These are phyloP conservation scores for Candida glaebosa DNA, from an alignment of 805 yeast genomes.

Conservation along the genomic window DNA sequence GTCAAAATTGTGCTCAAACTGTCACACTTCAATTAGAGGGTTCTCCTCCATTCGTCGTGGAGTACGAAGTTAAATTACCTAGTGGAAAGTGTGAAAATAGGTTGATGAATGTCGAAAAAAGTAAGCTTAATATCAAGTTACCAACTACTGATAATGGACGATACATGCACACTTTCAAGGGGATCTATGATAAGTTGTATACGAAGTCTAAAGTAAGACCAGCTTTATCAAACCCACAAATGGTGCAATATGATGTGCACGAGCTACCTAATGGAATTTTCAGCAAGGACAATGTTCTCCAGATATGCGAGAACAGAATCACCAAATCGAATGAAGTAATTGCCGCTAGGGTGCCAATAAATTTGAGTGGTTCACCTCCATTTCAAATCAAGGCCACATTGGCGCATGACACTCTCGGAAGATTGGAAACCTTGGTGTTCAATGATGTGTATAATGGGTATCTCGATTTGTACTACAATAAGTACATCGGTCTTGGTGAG, in stretches of 20 bases:
- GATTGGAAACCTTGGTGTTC: slow-evolving; percentile 19
- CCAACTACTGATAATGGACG: slow-evolving; percentile 50
- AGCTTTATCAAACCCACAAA: slow-evolving; percentile 10
- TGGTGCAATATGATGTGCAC: slow-evolving; percentile 43
- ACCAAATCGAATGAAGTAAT: slow-evolving; percentile 20
- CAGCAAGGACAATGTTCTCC: slow-evolving; percentile 43
- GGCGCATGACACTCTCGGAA: slow-evolving; percentile 58
- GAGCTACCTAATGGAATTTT: slow-evolving; percentile 61
- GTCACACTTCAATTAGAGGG: slow-evolving; percentile 48
- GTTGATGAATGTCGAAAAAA: slow-evolving; percentile 27
- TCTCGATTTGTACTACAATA: slow-evolving; percentile 38
- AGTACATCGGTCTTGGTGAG: slow-evolving; percentile 57
- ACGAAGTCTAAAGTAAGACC: slow-evolving; percentile 26
- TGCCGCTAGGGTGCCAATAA: slow-evolving; percentile 44
- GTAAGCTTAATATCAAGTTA: slow-evolving; percentile 31
- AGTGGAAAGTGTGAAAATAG: slow-evolving; percentile 43
- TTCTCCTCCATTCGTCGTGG: slow-evolving; percentile 63
- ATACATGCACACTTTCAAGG: slow-evolving; percentile 57
- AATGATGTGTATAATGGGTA: slow-evolving; percentile 6
- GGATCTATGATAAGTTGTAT: slow-evolving; percentile 65
- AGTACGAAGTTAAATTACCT: slow-evolving; percentile 61
- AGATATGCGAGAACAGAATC: slow-evolving; percentile 40
- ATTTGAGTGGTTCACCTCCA: slow-evolving; percentile 60
- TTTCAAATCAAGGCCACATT: slow-evolving; percentile 55
- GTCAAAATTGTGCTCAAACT: slow-evolving; percentile 26